These are phyloP conservation scores for Talaromyces sp. DNA, from an alignment of 2,329 filamentous ascomycete genomes.

Conservation along the genomic window DNA sequence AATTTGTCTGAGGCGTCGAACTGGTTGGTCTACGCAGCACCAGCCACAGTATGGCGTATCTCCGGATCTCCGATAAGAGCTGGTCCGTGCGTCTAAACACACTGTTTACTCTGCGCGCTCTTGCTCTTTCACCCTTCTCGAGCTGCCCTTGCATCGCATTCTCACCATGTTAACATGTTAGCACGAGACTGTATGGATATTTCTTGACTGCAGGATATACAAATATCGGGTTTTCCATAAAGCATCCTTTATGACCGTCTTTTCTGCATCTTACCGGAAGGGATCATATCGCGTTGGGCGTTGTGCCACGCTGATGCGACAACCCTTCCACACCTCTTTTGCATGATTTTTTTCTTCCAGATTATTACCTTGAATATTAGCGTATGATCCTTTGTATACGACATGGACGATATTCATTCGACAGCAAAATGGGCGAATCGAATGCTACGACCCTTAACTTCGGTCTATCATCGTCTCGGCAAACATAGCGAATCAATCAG, in stretches of 20 bases:
- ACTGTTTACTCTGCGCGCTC: background rate
- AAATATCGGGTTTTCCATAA: background rate
- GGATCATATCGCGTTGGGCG: conserved; percentile 3
- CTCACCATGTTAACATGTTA: background rate
- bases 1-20: too few relatives aligned
- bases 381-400: conserved; percentile 2
- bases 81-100: conserved; percentile 5
- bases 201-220: background rate
- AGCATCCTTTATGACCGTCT: conserved; percentile 8
- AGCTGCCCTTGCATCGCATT: background rate
- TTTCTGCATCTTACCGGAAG: conserved; percentile 2
- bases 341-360: background rate
- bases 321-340: background rate
- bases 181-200: conserved; percentile 2
- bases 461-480: conserved; percentile 41
- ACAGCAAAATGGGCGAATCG: conserved; percentile 47
- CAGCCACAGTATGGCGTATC: conserved; percentile 9
- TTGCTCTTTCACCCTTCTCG: background rate
- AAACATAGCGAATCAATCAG: conserved; percentile 40
- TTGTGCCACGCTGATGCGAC: conserved; percentile 5
- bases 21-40: too few relatives aligned
- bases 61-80: background rate
- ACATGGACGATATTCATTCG: conserved; percentile 40
- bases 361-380: background rate
- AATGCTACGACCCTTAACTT: conserved; percentile 44